These are phyloP conservation scores for Paraphaeosphaeria sporulosa DNA, from an alignment of 2,329 filamentous ascomycete genomes.

Conservation along the genomic window DNA sequence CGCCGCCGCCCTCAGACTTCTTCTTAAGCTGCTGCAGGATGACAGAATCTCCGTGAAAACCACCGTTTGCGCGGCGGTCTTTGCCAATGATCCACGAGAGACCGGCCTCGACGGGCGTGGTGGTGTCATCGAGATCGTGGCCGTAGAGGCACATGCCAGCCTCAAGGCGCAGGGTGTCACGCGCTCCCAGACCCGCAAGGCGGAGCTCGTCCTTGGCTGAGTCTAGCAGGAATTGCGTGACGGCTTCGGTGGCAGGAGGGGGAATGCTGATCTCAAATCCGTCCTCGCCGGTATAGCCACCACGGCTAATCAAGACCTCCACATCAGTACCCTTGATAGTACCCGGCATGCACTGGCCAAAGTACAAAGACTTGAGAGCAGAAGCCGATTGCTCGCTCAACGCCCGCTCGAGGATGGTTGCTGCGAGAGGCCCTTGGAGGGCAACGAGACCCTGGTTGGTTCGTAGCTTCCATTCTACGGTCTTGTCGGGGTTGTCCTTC, in stretches of 20 bases:
- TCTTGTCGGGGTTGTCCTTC: conserved; percentile 48
- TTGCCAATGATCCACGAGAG: conserved; percentile 86
- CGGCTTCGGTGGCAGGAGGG: conserved; percentile 66
- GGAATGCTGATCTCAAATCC: conserved; percentile 95
- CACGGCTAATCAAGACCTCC: conserved; percentile 77
- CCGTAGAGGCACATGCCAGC: conserved; percentile 99
- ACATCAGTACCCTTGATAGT: conserved; percentile 67
- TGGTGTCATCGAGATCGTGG: conserved; percentile 88
- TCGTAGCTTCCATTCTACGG: conserved; percentile 74
- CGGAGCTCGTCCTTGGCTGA: conserved; percentile 70
- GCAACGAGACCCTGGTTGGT: conserved; percentile 81
- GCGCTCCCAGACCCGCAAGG: conserved; percentile 86
- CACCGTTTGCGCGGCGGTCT: conserved; percentile 71
- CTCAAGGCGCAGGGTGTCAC: conserved; percentile 91
- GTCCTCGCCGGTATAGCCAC: conserved; percentile 97
- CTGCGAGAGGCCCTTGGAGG: conserved; percentile 83
- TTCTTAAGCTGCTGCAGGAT: conserved; percentile 80
- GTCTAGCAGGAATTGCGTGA: conserved; percentile 74
- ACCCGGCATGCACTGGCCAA: conserved; percentile 76
- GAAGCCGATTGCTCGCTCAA: conserved; percentile 60
- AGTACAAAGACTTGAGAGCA: conserved; percentile 71
- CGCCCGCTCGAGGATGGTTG: conserved; percentile 70
- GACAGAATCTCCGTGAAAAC: conserved; percentile 84
- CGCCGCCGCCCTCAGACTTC: conserved; percentile 74
- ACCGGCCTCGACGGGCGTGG: conserved; percentile 71